A percentile compares a stretch with the other conserved stretches of the same genome.
These are phyloP conservation scores for Plasmodium sp. DNA, from an alignment of 169 alveolate species.

Conservation along the genomic window DNA sequence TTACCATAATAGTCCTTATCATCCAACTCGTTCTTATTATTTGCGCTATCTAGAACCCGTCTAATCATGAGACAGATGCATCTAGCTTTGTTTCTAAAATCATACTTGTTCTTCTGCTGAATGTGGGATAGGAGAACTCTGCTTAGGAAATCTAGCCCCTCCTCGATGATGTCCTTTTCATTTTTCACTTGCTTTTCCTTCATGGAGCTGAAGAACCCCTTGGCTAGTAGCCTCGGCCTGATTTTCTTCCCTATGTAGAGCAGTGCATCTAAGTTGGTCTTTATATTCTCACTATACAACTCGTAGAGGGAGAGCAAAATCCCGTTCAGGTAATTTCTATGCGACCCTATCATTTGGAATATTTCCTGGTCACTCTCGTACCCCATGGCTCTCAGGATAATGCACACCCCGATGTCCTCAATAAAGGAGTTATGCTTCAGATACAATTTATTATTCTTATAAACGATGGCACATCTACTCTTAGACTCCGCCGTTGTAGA, in stretches of 20 bases:
- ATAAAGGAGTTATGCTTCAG: constrained; percentile 95
- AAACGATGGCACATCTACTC: constrained; percentile 96
- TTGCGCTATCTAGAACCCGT: constrained; percentile 93
- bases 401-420: constrained; percentile 97
- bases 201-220: constrained; percentile 87
- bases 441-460: constrained; percentile 93
- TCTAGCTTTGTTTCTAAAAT: constrained; percentile 92
- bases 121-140: constrained; percentile 95
- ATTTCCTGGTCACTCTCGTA: constrained; percentile 98
- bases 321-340: constrained; percentile 68
- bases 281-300: constrained; percentile 81
- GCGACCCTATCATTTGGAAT: constrained; percentile 95
- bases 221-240: constrained; percentile 87
- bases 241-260: constrained; percentile 85
- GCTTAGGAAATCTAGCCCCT: constrained; percentile 94
- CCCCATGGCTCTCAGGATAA: constrained; percentile 99
- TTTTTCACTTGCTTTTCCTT: constrained; percentile 86
- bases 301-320: constrained; percentile 51
- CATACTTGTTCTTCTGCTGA: constrained; percentile 86
- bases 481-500: constrained; percentile 98
- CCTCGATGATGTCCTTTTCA: constrained; percentile 89
- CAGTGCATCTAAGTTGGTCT: constrained; percentile 81
- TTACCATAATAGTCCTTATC: constrained; percentile 99
- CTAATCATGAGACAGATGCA: constrained; percentile 97
- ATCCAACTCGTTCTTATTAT: constrained; percentile 94